Conservation (phyloP, 2,329 filamentous ascomycete genomes). For the Macroventuria anomochaeta region DNA sequence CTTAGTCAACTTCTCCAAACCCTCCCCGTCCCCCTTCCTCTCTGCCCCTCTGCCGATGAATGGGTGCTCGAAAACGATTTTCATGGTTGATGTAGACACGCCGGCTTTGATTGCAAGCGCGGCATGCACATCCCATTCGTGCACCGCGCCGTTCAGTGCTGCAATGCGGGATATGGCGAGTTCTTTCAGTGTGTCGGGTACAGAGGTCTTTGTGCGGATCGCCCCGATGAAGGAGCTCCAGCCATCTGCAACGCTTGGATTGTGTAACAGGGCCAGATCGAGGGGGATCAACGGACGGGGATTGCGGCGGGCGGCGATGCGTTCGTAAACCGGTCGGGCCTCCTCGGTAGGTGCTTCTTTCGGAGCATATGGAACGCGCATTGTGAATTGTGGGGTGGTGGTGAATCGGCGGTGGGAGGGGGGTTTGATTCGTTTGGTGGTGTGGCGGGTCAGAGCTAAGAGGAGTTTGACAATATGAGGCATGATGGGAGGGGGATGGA, state of each 20-base stretch:
- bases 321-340: conserved; percentile 56
- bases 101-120: conserved; percentile 66
- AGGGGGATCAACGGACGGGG: conserved; percentile 61
- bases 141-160: conserved; percentile 80
- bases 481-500: background rate
- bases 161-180: conserved; percentile 84
- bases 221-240: conserved; percentile 67
- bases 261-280: conserved; percentile 63
- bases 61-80: conserved; percentile 49
- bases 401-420: background rate
- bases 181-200: conserved; percentile 67
- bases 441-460: background rate
- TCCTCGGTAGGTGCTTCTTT: conserved; percentile 56
- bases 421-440: background rate
- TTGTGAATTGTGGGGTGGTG: conserved; percentile 39
- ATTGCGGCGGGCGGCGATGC: conserved; percentile 60
- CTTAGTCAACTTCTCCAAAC: conserved; percentile 47
- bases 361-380: conserved; percentile 65
- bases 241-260: conserved; percentile 62
- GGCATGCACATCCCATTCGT: conserved; percentile 83
- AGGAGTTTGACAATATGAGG: background rate
- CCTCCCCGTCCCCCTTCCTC: conserved; percentile 17
- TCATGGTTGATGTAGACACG: conserved; percentile 65
- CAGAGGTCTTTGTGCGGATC: conserved; percentile 61
- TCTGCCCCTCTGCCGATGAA: conserved; percentile 25